Base-by-base conservation (phyloP, 2,329 filamentous ascomycete genomes). In the Fusarium pseudoanthophilum region DNA sequence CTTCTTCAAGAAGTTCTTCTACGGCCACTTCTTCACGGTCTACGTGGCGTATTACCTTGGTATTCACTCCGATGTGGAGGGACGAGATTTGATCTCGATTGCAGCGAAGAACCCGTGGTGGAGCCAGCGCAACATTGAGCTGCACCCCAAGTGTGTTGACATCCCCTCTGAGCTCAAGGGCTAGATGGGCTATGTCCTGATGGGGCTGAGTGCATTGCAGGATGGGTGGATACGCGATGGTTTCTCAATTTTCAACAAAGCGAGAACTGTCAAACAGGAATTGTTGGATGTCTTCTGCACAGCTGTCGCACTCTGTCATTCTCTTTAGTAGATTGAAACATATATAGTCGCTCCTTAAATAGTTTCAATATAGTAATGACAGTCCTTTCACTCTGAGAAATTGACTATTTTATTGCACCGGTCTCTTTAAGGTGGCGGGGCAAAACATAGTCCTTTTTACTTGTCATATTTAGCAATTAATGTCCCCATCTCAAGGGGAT, bases 131-230 rank as follows among this genome's bases (percentile, higher is more conserved):
- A 60, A 60, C 28, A 60, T 60, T 30, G 57, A 60, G 36, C 20
- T 60, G 45, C 57, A 60, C 36, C 57, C 57, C 28, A 53, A 60
- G 57, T 60, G 57, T 21, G 43, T 60, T 37, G 57, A 60, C 18
- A 60, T 60, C 21, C 45, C 57, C 9, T 13, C 45, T 28, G 45
- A 60, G 45, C 57, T 60, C 6, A 52, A 60, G n/a, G 51, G 24
- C 1, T 53, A 39, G 10, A 28, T 37, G 14, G 14, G 10, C 4
- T 8, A 16, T 53, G 13, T 13, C 30, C 16, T 18, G 48, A 34
- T 34, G 8, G n/a, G 34, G n/a, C n/a, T 51, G 30, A 15, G 11
- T 34, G 48, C 16, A 34, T 51, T 34, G 21, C 4, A 51, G 30
- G 21, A n/a, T 3, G 30, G 48, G 30, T 24, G 16, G 48, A 36